Base-by-base conservation (phyloP, 805 yeast genomes). In the Hanseniaspora mollemarum region DNA sequence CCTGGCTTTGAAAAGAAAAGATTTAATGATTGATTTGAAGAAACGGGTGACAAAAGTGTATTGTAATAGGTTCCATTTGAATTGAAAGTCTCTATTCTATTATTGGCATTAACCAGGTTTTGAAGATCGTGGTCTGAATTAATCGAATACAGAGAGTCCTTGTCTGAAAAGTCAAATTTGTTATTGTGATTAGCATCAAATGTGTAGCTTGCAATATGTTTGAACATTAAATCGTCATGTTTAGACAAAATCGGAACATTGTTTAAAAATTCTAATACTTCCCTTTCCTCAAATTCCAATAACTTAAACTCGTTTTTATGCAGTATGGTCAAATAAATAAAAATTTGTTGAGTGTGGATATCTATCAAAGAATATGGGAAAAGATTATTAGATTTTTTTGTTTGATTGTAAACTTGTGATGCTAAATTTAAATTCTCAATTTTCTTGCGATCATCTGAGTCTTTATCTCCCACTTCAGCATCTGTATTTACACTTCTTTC, bases 251-350 rank as follows among this genome's bases (percentile, higher is more conserved):
- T 55, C 1, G 69, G 69, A 2, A 68, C 60, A 49, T 80, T 74
- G 54, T 77, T 77, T 54, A 88, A 71, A 56, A 79, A 78, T 61
- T 87, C 94, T 35, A 87, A 72, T 41, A 87, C 85, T 65, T 88
- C 97, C 55, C 84, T 80, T 62, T 86, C 94, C 60, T 88, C 97
- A 56, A 87, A 79, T 62, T 88, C 96, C 56, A 85, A 73, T 50
- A 88, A 71, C 36, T 83, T 78, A 57, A 78, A 77, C 58, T 83
- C 88, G 63, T 82, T 81, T 46, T 90, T 80, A 64, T 85, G 85
- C 56, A 88, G 68, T 36, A 88, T 75, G 0, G 96, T 85, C 43
- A 87, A 68, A 44, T 85, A 78, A 2, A 84, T 75, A 60, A 87
- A 88, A 1, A 83, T 66, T 31, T 87, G 71, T 66, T 83, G 87